Base-by-base conservation (phyloP, 148 eudicot genomes). In the Heliosperma pusillum region DNA sequence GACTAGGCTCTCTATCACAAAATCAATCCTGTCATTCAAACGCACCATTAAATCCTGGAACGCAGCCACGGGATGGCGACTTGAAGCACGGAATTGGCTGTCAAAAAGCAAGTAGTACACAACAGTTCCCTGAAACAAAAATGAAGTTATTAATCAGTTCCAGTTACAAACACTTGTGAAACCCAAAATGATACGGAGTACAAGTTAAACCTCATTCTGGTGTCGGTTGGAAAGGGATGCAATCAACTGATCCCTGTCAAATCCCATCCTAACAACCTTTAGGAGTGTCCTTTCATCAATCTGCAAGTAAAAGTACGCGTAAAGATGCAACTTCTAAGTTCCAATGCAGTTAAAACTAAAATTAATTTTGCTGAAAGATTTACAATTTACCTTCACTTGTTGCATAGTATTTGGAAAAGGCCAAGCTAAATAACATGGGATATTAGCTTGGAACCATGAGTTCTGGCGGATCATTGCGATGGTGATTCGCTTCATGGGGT, bases 71-170 rank as follows among this genome's bases (percentile, higher is more conserved):
- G 91, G 93, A 79, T 91, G 91, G 74, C 97, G 92, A 80, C 82
- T 82, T 56, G 93, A 85, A 72, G 76, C 88, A 73, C 93, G 93
- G 70, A 87, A 89, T 24, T 91, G 83, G 76, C 91, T 93, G 85
- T 93, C 98, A n/a, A 93, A 78, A 55, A 93, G 89, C 89, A 93
- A 80, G 86, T 91, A 93, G 79, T 93, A 93, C 29, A 95, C 89
- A 74, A 93, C 98, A 56, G 97, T 91, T 44, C 90, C 98, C 98
- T 93, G 85, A 62, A 79, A 76, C 76, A 11, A 65, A 42, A n/a
- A 20, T 16, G 26, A 77, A 66, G 29, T 22, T 47, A 68, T 6
- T 61, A 29, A 50, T 74, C 33, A 71, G 27, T 40, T 52, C 16
- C 29, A 16, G n/a, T 10, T 15, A 3, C 19, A 69, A 21, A 26